Base-by-base conservation (phyloP, 305 asterid species). In the Ilex paraguariensis region DNA sequence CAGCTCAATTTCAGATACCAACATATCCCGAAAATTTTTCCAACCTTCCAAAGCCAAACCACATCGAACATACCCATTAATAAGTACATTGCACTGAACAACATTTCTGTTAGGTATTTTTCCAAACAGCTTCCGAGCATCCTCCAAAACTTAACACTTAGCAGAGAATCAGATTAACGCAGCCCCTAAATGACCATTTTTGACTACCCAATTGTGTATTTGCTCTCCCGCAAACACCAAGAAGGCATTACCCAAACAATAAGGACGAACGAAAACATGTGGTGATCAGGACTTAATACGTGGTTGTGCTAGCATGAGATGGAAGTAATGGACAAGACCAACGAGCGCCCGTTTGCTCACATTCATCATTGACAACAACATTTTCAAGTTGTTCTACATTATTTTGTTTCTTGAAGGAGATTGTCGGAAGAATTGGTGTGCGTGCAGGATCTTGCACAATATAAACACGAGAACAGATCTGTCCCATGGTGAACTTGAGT, bases 101-200 rank as follows among this genome's bases (percentile, higher is more conserved):
- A 54, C 72, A 71, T 75, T 80, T 13, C 61, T 44, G 15, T 57
- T 55, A 39, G 67, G 36, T 62, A 72, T 69, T 46, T 78, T 81
- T 46, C 57, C 73, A 14, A 75, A 78, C 67, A 78, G 40, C 30
- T 69, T 63, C 30, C 68, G 75, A 10, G 80, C 83, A 57, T 60
- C 67, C 9, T 46, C 64, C 52, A 63, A 57, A 14, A 10, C 63
- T 57, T 69, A 69, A 45, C 67, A 73, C 10, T 56, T 68, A 3
- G 28, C 28, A 46, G 71, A 72, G 12, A 75, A 63, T 39, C 78
- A 33, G 28, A 78, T 56, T 39, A 75, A 57, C n/a, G 78, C 78
- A 9, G 76, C 75, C 67, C 72, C 76, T 32, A 75, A 78, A 63
- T 78, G 78, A 36, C 64, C 67, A 69, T 75, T 75, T 59, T 78